Conservation (phyloP, 306 rosid genomes). For the Dryas alaskensis region DNA sequence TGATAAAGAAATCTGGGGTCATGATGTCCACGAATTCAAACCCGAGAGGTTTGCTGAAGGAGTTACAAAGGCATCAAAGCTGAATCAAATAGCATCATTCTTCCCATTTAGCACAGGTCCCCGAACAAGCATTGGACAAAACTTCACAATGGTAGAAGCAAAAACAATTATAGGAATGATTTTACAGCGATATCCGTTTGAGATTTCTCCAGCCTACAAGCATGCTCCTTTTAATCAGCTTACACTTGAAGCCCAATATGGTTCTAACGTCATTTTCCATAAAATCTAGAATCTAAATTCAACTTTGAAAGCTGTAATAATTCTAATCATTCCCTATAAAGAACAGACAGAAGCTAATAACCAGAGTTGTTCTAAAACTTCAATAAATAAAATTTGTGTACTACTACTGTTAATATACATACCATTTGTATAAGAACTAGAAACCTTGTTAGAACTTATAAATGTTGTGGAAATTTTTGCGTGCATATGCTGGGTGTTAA, state of each 20-base stretch:
- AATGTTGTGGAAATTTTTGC: too few species aligned
- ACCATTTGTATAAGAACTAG: too few species aligned
- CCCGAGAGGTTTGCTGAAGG: slow-evolving; percentile 55
- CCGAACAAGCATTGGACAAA: slow-evolving; percentile 53
- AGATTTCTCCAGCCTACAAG: slow-evolving; percentile 33
- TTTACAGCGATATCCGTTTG: slow-evolving; percentile 35
- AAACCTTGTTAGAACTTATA: too few species aligned
- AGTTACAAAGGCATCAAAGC: slow-evolving; percentile 38
- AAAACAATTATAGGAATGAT: slow-evolving; percentile 37
- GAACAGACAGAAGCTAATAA: background rate
- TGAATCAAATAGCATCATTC: slow-evolving; percentile 19
- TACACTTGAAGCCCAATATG: slow-evolving; percentile 27
- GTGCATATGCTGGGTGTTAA: too few species aligned
- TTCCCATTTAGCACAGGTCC: slow-evolving; percentile 59
- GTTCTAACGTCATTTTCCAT: slow-evolving; percentile 28
- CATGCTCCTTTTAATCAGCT: slow-evolving; percentile 23
- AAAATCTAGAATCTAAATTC: background rate
- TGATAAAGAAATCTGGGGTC: slow-evolving; percentile 43
- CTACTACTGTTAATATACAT: too few species aligned
- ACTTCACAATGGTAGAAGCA: slow-evolving; percentile 36
- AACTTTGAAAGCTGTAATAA: background rate
- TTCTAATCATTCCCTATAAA: background rate
- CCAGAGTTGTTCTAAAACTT: too few species aligned
- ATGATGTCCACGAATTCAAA: slow-evolving; percentile 45
- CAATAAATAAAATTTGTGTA: too few species aligned